A percentile compares a stretch with the other conserved stretches of the same genome.
phyloP scores from a whole-genome alignment of 208 protist genomes.

The Vickermania spadyakhi region DNA sequence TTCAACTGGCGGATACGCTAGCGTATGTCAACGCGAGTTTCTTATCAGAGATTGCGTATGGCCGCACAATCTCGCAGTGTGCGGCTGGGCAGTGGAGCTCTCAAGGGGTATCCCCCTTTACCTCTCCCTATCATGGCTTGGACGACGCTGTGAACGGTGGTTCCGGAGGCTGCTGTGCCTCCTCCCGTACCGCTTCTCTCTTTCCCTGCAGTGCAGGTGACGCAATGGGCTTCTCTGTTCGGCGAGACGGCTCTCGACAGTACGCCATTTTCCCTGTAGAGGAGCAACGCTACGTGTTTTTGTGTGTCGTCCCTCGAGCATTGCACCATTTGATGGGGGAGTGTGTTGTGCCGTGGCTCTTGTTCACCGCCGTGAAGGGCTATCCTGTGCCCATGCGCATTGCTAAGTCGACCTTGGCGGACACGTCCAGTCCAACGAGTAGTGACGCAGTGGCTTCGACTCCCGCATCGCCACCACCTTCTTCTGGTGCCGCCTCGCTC shows the following conservation, averaged over 20 bases:
- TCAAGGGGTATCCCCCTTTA: not conserved
- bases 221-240: constrained; percentile 4
- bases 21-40: not conserved
- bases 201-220: not conserved
- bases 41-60: not conserved
- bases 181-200: not conserved
- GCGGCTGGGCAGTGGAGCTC: not conserved
- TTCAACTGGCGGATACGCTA: not conserved
- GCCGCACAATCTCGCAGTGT: not conserved
- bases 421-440: constrained; percentile 8
- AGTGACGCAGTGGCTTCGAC: not conserved
- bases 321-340: constrained; percentile 34
- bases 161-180: not conserved
- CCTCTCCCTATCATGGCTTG: not conserved
- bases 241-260: constrained; percentile 18
- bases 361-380: constrained; percentile 33
- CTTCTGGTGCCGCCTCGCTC: too few relatives aligned
- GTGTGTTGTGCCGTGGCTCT: constrained; percentile 16
- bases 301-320: constrained; percentile 20
- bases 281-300: constrained; percentile 24
- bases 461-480: too few relatives aligned
- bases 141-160: not conserved
- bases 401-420: constrained; percentile 6
- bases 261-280: constrained; percentile 42
- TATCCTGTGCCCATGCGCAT: constrained; percentile 24